phyloP scores from a whole-genome alignment of 2,329 filamentous ascomycete species.

The Colletotrichum limetticola region DNA sequence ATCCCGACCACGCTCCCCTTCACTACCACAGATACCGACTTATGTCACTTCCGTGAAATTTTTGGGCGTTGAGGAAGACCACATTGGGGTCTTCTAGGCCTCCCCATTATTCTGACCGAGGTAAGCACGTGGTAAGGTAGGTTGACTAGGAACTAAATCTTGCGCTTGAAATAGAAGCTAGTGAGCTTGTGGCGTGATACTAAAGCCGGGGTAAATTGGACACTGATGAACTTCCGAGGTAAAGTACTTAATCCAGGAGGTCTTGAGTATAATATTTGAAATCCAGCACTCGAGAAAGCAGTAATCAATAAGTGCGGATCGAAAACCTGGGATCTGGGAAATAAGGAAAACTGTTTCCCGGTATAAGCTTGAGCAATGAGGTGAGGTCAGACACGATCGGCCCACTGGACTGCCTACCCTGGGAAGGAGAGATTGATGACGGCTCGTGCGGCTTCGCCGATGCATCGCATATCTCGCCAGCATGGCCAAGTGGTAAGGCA shows the following conservation, averaged over 20 bases:
- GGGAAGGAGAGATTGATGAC: background rate
- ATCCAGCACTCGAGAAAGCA: background rate
- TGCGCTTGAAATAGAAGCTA: background rate
- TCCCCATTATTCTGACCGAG: too few species aligned
- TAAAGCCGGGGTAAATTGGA: background rate
- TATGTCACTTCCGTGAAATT: background rate
- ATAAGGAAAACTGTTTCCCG: background rate
- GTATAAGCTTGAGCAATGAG: background rate
- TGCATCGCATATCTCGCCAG: conserved; percentile 35
- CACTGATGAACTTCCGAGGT: too few species aligned
- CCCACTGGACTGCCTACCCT: too few species aligned
- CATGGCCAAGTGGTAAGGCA: conserved; percentile 48
- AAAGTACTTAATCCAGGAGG: background rate
- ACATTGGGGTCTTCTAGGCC: too few species aligned
- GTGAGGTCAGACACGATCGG: too few species aligned
- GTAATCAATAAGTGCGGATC: background rate
- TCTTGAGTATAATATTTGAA: background rate
- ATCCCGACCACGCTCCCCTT: background rate
- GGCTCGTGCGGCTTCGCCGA: background rate
- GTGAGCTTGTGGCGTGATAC: background rate
- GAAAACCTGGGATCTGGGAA: background rate
- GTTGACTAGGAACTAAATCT: background rate
- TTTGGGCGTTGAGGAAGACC: too few species aligned
- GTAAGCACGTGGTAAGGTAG: background rate
- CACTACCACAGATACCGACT: background rate